Percentiles rank a stretch among this genome's conserved stretches.
phyloP scores from a whole-genome alignment of 208 protist species.

The Spongospora subterranea region DNA sequence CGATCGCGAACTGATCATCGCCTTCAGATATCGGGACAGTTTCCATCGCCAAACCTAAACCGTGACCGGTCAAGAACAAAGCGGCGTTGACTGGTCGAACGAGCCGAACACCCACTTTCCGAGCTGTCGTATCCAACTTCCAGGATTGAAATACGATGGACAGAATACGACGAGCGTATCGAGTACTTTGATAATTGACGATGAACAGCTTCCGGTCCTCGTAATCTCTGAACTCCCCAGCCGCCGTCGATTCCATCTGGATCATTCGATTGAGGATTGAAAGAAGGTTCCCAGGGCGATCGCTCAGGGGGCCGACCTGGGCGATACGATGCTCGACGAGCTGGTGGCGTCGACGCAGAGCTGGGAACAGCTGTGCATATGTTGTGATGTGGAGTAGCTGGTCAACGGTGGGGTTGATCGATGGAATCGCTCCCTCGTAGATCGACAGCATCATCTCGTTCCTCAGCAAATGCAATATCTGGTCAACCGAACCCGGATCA shows the following conservation, averaged over 20 bases:
- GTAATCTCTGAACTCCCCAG: not conserved
- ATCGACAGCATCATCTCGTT: constrained; percentile 47
- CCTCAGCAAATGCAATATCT: constrained; percentile 9
- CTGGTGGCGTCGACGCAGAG: not conserved
- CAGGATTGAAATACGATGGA: constrained; percentile 10
- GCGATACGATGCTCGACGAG: not conserved
- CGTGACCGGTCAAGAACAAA: not conserved
- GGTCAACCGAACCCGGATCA: not conserved
- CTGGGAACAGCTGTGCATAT: not conserved
- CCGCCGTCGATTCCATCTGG: not conserved
- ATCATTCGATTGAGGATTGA: not conserved
- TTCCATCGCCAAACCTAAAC: too few relatives aligned
- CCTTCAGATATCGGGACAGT: too few relatives aligned
- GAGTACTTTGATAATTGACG: constrained; percentile 27
- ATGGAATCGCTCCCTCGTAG: not conserved
- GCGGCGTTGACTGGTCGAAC: not conserved
- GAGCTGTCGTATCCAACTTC: not conserved
- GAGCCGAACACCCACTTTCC: not conserved
- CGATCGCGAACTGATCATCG: too few relatives aligned
- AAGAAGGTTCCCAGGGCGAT: not conserved
- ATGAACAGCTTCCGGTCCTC: constrained; percentile 24
- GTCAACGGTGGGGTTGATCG: not conserved
- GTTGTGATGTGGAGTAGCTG: not conserved
- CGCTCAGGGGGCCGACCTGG: not conserved
- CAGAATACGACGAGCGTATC: not conserved